Evolutionary conservation across 1,284 basidiomycete species (phyloP).

Genomic region (Calocybe gambosa): DNA sequence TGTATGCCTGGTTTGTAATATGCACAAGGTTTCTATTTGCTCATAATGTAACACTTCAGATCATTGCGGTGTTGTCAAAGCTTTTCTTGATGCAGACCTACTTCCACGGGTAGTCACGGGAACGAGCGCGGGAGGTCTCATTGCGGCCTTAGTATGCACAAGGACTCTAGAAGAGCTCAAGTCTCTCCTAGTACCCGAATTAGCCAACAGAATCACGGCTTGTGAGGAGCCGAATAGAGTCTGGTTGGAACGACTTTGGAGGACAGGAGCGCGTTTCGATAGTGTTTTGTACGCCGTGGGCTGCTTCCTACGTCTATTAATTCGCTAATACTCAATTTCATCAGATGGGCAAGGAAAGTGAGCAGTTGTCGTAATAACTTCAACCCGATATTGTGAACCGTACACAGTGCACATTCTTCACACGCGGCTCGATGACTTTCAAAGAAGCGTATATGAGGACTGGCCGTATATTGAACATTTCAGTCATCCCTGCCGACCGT

Average conservation of each 20-base stretch:
- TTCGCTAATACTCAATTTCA: constrained; percentile 4
- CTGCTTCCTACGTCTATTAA: constrained; percentile 4
- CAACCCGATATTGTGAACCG: not conserved
- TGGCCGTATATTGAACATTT: constrained; percentile 90
- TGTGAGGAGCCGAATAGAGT: constrained; percentile 79
- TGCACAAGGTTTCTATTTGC: too few species aligned
- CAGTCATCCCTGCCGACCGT: constrained; percentile 91
- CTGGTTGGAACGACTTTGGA: constrained; percentile 79
- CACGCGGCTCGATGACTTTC: constrained; percentile 92
- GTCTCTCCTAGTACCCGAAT: constrained; percentile 67
- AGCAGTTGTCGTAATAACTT: constrained; percentile 6
- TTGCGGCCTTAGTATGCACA: constrained; percentile 83
- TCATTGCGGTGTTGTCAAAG: constrained; percentile 89
- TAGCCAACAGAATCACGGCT: constrained; percentile 87
- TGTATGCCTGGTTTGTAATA: too few species aligned
- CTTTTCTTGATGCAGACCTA: constrained; percentile 83
- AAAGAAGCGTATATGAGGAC: constrained; percentile 92
- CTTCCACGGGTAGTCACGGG: constrained; percentile 89
- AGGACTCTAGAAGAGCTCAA: constrained; percentile 87
- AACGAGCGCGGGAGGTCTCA: constrained; percentile 88
- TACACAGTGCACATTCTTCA: constrained; percentile 72
- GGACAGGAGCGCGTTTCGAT: constrained; percentile 92
- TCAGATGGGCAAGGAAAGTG: constrained; percentile 87
- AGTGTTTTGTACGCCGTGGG: constrained; percentile 44
- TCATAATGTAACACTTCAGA: constrained; percentile 50